Evolutionary conservation across 306 rosid genomes (phyloP).

Genomic region (Cicer yamashitae): DNA sequence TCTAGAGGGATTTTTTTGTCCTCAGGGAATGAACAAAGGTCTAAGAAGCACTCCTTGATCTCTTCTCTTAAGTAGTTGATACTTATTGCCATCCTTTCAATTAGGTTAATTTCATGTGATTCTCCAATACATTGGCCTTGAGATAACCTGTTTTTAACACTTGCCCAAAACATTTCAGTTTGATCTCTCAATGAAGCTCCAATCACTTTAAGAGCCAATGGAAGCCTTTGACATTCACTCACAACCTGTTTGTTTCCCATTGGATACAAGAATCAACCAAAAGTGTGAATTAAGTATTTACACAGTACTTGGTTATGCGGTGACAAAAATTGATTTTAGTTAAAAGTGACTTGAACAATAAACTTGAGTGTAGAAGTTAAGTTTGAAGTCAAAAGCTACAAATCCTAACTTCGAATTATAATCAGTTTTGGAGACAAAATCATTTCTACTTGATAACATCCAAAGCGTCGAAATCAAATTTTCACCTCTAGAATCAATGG

Average conservation of each 20-base stretch:
- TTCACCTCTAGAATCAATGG: too few relatives aligned
- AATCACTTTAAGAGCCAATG: slow-evolving; percentile 90
- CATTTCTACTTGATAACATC: too few relatives aligned
- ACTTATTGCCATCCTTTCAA: slow-evolving; percentile 76
- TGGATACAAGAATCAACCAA: background rate
- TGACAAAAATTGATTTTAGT: too few relatives aligned
- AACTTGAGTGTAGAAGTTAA: too few relatives aligned
- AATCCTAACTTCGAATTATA: too few relatives aligned
- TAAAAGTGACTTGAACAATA: too few relatives aligned
- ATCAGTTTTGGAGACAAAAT: too few relatives aligned
- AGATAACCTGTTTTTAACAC: slow-evolving; percentile 72
- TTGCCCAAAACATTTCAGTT: slow-evolving; percentile 72
- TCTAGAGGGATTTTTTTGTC: slow-evolving; percentile 89
- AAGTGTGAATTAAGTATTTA: background rate
- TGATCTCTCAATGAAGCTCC: slow-evolving; percentile 84
- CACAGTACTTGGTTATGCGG: too few relatives aligned
- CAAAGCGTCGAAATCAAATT: too few relatives aligned
- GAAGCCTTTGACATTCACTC: slow-evolving; percentile 86
- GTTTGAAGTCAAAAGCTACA: too few relatives aligned
- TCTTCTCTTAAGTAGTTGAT: slow-evolving; percentile 56
- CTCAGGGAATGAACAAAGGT: slow-evolving; percentile 83
- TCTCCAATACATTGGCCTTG: slow-evolving; percentile 79
- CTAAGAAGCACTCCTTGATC: slow-evolving; percentile 82
- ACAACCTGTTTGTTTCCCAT: slow-evolving; percentile 58
- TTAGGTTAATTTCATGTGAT: slow-evolving; percentile 66